Evolutionary conservation across 768 basidiomycete species (phyloP).

Genomic region (Rubroboletus satanas): DNA sequence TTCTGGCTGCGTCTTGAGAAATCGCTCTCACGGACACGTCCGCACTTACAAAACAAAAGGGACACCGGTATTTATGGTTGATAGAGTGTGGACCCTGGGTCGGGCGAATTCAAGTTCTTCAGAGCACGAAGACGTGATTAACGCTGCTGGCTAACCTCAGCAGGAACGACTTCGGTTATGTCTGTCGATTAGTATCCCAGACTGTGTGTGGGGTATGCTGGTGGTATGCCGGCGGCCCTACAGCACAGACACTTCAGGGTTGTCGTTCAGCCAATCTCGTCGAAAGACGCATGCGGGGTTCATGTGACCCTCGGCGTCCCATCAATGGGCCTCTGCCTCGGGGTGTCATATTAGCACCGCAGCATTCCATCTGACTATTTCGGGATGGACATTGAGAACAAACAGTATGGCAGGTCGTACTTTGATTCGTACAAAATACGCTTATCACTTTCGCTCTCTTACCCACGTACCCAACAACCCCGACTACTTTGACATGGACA

Average conservation of each 20-base stretch:
- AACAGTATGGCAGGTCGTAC: not conserved
- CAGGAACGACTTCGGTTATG: not conserved
- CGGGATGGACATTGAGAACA: not conserved
- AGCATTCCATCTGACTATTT: not conserved
- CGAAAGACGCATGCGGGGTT: not conserved
- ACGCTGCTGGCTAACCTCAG: not conserved
- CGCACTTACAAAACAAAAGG: not conserved
- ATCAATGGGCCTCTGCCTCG: not conserved
- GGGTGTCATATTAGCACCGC: not conserved
- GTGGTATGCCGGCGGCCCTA: not conserved
- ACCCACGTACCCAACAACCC: not conserved
- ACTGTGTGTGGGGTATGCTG: not conserved
- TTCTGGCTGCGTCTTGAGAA: not conserved
- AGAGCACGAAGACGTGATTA: not conserved
- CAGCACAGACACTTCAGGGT: not conserved
- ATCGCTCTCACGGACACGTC: not conserved
- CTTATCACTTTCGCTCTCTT: not conserved
- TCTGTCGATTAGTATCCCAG: not conserved
- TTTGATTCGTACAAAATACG: not conserved
- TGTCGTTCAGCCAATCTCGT: not conserved
- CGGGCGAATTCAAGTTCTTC: not conserved
- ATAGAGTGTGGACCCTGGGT: not conserved
- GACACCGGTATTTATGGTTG: not conserved
- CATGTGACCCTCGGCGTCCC: constrained; percentile 2
- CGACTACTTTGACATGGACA: constrained; percentile 5